These are phyloP conservation scores for Bremia lactucae DNA, from an alignment of 352 stramenopile genomes.

Conservation along the genomic window DNA sequence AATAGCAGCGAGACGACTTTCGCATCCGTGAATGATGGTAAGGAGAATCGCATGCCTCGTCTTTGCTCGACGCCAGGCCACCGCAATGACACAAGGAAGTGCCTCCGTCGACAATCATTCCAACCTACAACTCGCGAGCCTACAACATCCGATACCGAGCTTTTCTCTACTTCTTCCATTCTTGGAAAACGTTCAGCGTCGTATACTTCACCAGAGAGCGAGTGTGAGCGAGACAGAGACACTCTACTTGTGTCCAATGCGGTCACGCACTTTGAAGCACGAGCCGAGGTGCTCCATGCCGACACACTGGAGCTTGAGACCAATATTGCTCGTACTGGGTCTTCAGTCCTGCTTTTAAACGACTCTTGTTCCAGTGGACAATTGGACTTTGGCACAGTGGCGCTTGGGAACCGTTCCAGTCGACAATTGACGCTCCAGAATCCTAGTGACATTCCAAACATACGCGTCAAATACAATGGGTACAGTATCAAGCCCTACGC, in stretches of 20 bases:
- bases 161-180: slow-evolving; percentile 1
- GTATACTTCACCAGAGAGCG: slow-evolving; percentile 4
- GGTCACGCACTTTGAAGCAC: slow-evolving; percentile 15
- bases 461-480: slow-evolving; percentile 60
- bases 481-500: slow-evolving; percentile 26
- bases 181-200: slow-evolving; percentile 15
- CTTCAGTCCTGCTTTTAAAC: slow-evolving; percentile 32
- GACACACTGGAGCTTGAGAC: not conserved
- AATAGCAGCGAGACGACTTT: slow-evolving; percentile 11
- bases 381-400: slow-evolving; percentile 44
- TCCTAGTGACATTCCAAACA: slow-evolving; percentile 41
- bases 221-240: not conserved
- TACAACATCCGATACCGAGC: not conserved
- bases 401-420: slow-evolving; percentile 34
- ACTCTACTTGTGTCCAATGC: slow-evolving; percentile 1
- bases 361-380: slow-evolving; percentile 27
- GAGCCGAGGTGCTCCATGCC: slow-evolving; percentile 10
- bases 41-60: slow-evolving; percentile 20
- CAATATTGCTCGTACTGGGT: not conserved
- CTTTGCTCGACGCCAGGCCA: slow-evolving; percentile 4
- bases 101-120: slow-evolving; percentile 1
- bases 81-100: slow-evolving; percentile 14
- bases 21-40: slow-evolving; percentile 7
- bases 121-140: not conserved
- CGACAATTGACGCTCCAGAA: slow-evolving; percentile 47